A percentile compares a stretch with the other conserved stretches of the same genome.
phyloP scores from a whole-genome alignment of 805 yeast genomes.

The Torulaspora franciscae region DNA sequence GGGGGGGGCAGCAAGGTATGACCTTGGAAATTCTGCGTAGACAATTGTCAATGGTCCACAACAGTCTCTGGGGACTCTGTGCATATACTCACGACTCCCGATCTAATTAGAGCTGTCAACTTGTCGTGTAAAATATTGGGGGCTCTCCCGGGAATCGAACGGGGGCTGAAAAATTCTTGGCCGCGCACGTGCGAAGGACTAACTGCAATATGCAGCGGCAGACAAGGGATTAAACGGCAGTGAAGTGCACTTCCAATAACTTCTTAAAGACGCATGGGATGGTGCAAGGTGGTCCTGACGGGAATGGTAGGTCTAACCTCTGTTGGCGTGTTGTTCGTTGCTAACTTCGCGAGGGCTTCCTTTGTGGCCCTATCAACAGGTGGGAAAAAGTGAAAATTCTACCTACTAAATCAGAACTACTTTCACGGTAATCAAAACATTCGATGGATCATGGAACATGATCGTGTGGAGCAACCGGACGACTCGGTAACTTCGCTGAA shows the following conservation, averaged over 20 bases:
- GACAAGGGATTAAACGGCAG: too few species aligned
- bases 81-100: too few species aligned
- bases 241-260: not conserved
- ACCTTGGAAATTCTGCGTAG: too few species aligned
- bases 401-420: not conserved
- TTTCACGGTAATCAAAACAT: not conserved
- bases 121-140: too few species aligned
- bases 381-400: conserved; percentile 4
- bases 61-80: too few species aligned
- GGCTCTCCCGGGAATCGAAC: not conserved
- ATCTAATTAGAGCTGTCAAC: too few species aligned
- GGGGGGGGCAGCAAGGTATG: too few species aligned
- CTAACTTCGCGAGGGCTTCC: not conserved
- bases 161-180: not conserved
- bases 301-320: not conserved
- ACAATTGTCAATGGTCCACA: too few species aligned
- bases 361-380: not conserved
- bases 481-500: conserved; percentile 16
- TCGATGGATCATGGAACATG: conserved; percentile 7
- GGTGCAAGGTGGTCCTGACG: too few species aligned
- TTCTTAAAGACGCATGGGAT: not conserved
- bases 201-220: not conserved
- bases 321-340: not conserved
- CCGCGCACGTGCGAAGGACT: not conserved
- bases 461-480: not conserved